Base-by-base conservation (phyloP, 345 rosid species). In the Linum tenue region DNA sequence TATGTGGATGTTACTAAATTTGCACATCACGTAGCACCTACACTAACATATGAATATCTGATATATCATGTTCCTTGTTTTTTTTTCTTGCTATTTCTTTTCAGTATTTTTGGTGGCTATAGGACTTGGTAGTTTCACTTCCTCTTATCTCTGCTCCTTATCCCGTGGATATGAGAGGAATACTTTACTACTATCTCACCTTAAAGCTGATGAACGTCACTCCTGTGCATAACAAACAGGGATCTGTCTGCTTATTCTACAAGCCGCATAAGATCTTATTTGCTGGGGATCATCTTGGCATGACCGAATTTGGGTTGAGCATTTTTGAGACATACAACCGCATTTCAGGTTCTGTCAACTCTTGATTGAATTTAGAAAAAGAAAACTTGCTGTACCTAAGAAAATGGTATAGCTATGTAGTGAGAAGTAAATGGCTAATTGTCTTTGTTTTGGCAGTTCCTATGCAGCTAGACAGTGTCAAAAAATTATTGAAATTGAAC, bases 231-330 rank as follows among this genome's bases (percentile, higher is more conserved):
- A 43, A 43, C 50, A 5, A 11, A 43, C 77, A 77, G 77, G 79
- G 84, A 67, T 65, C 79, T 5, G 73, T 77, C 51, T 77, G 81
- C 75, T 67, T 80, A 74, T 58, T 64, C 22, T 72, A 72, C 62
- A 70, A 71, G 70, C 43, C 79, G 0, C 79, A 66, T 14, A 56
- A 72, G 71, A 64, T 75, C 39, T 50, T 80, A 55, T 75, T 80
- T 68, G 69, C 77, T 0, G 79, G 84, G 12, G 81, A 80, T 62
- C 84, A 80, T 72, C 62, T 80, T 14, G 3, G 22, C 1, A 62
- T 74, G 77, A 64, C 79, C 61, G 69, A 60, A 6, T 41, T 61
- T 15, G 79, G 81, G 37, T 62, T 77, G 65, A 68, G 68, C 75
- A 77, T 80, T 35, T 3, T 11, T 7, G 81, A 74, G 68, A 68